phyloP scores from a whole-genome alignment of 225 moss, liverwort and hornwort species.

The Polytrichum commune region DNA sequence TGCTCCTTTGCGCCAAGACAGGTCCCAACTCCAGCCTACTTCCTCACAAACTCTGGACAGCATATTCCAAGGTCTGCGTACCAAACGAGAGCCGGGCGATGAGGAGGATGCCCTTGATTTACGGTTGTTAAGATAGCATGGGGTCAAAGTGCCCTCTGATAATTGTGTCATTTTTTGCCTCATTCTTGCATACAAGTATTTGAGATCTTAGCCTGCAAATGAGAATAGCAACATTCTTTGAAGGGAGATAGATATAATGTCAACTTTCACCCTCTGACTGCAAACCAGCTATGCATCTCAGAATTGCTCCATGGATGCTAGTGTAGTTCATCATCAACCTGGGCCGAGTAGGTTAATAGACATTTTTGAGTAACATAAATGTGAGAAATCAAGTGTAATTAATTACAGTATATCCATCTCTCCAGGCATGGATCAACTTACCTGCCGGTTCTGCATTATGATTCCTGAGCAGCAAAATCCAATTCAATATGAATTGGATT shows the following conservation, averaged over 20 bases:
- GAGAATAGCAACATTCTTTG: slow-evolving; percentile 35
- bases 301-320: slow-evolving; percentile 9
- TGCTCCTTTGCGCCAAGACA: slow-evolving; percentile 92
- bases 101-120: slow-evolving; percentile 79
- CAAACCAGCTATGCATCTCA: slow-evolving; percentile 17
- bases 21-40: slow-evolving; percentile 44
- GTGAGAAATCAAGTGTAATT: slow-evolving; percentile 28
- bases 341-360: slow-evolving; percentile 19
- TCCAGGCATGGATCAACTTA: slow-evolving; percentile 31
- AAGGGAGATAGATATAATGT: slow-evolving; percentile 16
- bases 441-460: slow-evolving; percentile 36
- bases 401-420: slow-evolving; percentile 16
- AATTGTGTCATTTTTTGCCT: slow-evolving; percentile 3
- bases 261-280: slow-evolving; percentile 16
- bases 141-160: not conserved
- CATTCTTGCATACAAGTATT: slow-evolving; percentile 10
- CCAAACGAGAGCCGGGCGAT: slow-evolving; percentile 53
- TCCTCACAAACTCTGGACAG: slow-evolving; percentile 80
- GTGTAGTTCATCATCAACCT: slow-evolving; percentile 10
- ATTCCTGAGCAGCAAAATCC: slow-evolving; percentile 33
- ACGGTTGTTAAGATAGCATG: slow-evolving; percentile 65
- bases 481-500: not conserved
- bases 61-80: slow-evolving; percentile 84
- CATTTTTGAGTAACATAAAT: slow-evolving; percentile 22
- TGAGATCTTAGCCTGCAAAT: slow-evolving; percentile 6